Percentiles rank a stretch among this genome's conserved stretches.
These are phyloP conservation scores for Xerocomus amazonicus DNA, from an alignment of 1,284 basidiomycete genomes.

Conservation along the genomic window DNA sequence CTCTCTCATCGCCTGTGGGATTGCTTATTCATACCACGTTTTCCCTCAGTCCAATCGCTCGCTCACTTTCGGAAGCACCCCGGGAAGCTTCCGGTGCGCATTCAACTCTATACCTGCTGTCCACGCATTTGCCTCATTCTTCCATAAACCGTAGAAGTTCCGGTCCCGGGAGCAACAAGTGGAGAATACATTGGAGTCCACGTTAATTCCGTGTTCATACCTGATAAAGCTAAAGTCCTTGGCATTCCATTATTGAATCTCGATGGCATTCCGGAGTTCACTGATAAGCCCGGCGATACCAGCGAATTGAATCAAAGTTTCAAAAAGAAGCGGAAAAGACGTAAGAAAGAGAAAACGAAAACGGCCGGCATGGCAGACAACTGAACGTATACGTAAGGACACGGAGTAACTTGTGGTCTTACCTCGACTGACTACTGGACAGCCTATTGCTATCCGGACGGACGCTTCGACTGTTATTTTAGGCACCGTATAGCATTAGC, in stretches of 20 bases:
- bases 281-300: slow-evolving; percentile 32
- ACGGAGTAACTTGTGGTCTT: not conserved
- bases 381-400: slow-evolving; percentile 20
- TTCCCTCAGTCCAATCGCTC: slow-evolving; percentile 1
- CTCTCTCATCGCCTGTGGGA: slow-evolving; percentile 1
- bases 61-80: slow-evolving; percentile 2
- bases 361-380: slow-evolving; percentile 12
- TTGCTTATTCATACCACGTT: slow-evolving; percentile 8
- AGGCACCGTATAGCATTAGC: not conserved
- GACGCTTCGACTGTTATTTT: not conserved
- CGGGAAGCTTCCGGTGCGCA: slow-evolving; percentile 20
- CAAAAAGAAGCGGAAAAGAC: slow-evolving; percentile 52
- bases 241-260: slow-evolving; percentile 54
- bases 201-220: slow-evolving; percentile 1
- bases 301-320: slow-evolving; percentile 25
- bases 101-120: slow-evolving; percentile 4
- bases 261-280: slow-evolving; percentile 41
- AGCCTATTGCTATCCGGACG: slow-evolving; percentile 4
- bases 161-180: slow-evolving; percentile 9
- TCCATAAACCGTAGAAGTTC: slow-evolving; percentile 12
- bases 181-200: slow-evolving; percentile 7
- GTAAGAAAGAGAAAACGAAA: slow-evolving; percentile 49
- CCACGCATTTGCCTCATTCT: slow-evolving; percentile 14
- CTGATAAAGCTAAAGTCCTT: slow-evolving; percentile 13
- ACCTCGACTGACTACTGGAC: not conserved